Evolutionary conservation across 1,139 yeast genomes (phyloP).

Genomic region (Yamadazyma diddensiae): DNA sequence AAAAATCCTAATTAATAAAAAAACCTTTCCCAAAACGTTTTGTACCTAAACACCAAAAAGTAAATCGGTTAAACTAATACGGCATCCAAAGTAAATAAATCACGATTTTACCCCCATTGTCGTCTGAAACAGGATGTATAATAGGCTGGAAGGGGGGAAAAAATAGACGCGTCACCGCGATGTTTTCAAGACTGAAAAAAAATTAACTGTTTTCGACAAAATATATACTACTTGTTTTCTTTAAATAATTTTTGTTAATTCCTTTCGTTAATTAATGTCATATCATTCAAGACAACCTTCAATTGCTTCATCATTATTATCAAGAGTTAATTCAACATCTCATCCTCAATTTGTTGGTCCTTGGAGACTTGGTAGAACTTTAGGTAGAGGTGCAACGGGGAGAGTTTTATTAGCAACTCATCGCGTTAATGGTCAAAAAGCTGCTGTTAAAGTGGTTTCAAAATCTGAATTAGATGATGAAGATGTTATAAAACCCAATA

Average conservation of each 20-base stretch:
- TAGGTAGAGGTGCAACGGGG: conserved; percentile 83
- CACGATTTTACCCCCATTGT: too few relatives aligned
- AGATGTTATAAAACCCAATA: conserved; percentile 21
- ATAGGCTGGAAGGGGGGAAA: conserved; percentile 10
- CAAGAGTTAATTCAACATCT: conserved; percentile 16
- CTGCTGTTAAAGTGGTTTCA: conserved; percentile 80
- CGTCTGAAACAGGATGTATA: conserved; percentile 3
- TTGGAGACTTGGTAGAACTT: conserved; percentile 74
- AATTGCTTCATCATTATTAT: conserved; percentile 34
- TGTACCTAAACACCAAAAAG: too few relatives aligned
- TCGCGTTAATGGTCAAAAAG: conserved; percentile 64
- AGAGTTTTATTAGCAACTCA: conserved; percentile 74
- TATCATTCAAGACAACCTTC: conserved; percentile 41
- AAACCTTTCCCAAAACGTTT: too few relatives aligned
- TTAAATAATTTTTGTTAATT: conserved; percentile 1
- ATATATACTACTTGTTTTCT: conserved; percentile 7
- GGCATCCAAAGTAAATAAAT: too few relatives aligned
- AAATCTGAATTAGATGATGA: conserved; percentile 53
- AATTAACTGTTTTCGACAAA: conserved; percentile 16
- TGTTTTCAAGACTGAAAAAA: conserved; percentile 7
- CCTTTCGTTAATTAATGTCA: conserved; percentile 21
- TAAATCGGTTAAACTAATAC: too few relatives aligned
- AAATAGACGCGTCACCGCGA: conserved; percentile 17
- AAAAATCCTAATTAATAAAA: too few relatives aligned
- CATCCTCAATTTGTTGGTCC: conserved; percentile 64